Evolutionary conservation across 108 stramenopile species (phyloP).

Genomic region (Mayamaea pseudoterrestris): DNA sequence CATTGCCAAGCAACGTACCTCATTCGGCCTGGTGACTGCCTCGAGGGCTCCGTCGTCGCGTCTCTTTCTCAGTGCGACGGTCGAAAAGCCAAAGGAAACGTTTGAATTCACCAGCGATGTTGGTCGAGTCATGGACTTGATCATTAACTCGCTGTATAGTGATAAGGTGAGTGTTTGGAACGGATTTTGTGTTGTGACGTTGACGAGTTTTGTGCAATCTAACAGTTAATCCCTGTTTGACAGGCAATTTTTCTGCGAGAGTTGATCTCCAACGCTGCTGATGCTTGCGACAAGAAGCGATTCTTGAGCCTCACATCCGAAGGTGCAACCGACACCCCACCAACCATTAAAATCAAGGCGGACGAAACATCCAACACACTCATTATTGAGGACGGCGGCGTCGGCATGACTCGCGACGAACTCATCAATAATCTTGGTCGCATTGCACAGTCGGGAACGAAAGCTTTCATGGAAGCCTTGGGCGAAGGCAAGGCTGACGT

Average conservation of each 20-base stretch:
- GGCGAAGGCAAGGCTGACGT: constrained; percentile 75
- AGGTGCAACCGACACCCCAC: constrained; percentile 15
- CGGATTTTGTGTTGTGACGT: too few relatives aligned
- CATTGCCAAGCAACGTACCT: too few relatives aligned
- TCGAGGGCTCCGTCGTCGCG: too few relatives aligned
- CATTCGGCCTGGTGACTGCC: too few relatives aligned
- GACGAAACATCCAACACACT: constrained; percentile 64
- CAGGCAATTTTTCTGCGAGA: constrained; percentile 78
- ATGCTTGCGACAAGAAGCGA: constrained; percentile 98
- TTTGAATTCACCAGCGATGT: constrained; percentile 58
- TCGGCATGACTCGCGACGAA: constrained; percentile 94
- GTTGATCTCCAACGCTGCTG: constrained; percentile 86
- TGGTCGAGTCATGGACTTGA: constrained; percentile 95
- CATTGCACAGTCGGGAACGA: constrained; percentile 89
- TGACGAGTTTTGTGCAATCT: too few relatives aligned
- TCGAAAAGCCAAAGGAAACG: constrained; percentile 2
- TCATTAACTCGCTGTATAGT: constrained; percentile 96
- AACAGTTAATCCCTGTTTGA: too few relatives aligned
- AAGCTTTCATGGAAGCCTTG: constrained; percentile 76
- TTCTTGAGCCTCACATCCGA: constrained; percentile 74
- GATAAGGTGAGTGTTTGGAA: too few relatives aligned
- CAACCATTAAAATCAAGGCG: constrained; percentile 67
- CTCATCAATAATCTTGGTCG: constrained; percentile 90
- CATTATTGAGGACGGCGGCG: constrained; percentile 91
- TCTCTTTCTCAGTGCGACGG: not conserved